Percentiles rank a stretch among this genome's conserved stretches.
These are phyloP conservation scores for Colletotrichum scovillei DNA, from an alignment of 2,329 filamentous ascomycete genomes.

Conservation along the genomic window DNA sequence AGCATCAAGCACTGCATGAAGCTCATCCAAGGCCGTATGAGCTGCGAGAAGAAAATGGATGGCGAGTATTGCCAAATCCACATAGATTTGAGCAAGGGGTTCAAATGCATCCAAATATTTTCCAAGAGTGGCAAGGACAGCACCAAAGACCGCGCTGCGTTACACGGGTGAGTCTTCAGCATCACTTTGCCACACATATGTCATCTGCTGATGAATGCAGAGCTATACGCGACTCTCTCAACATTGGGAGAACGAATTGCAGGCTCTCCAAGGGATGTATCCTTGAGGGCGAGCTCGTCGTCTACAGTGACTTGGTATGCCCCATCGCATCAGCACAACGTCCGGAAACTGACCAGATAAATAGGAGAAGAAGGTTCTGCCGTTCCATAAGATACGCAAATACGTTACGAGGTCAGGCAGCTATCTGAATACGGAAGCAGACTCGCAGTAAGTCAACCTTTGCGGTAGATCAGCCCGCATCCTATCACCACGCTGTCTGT, in stretches of 20 bases:
- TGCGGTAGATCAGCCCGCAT: not conserved
- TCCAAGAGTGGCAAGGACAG: slow-evolving; percentile 95
- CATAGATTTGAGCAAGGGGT: slow-evolving; percentile 71
- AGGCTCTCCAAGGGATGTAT: slow-evolving; percentile 76
- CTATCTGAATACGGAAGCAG: slow-evolving; percentile 74
- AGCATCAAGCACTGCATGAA: slow-evolving; percentile 81
- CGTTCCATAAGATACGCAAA: slow-evolving; percentile 86
- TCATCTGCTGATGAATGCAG: slow-evolving; percentile 43
- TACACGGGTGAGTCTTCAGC: slow-evolving; percentile 62
- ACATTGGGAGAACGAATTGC: slow-evolving; percentile 68
- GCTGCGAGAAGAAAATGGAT: slow-evolving; percentile 85
- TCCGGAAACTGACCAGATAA: slow-evolving; percentile 34
- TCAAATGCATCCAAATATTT: slow-evolving; percentile 78
- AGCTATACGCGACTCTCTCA: slow-evolving; percentile 72
- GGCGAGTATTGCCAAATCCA: slow-evolving; percentile 94
- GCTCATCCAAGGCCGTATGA: slow-evolving; percentile 72
- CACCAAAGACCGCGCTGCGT: slow-evolving; percentile 72
- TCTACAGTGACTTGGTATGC: slow-evolving; percentile 74
- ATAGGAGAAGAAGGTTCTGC: slow-evolving; percentile 70
- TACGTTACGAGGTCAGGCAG: slow-evolving; percentile 80
- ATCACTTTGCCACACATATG: not conserved
- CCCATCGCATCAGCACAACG: not conserved
- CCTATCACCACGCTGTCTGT: not conserved
- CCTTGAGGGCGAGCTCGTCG: slow-evolving; percentile 84
- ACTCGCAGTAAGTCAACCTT: slow-evolving; percentile 69